Evolutionary conservation across 306 rosid genomes (phyloP).

Genomic region (Ormosia semicastrata): DNA sequence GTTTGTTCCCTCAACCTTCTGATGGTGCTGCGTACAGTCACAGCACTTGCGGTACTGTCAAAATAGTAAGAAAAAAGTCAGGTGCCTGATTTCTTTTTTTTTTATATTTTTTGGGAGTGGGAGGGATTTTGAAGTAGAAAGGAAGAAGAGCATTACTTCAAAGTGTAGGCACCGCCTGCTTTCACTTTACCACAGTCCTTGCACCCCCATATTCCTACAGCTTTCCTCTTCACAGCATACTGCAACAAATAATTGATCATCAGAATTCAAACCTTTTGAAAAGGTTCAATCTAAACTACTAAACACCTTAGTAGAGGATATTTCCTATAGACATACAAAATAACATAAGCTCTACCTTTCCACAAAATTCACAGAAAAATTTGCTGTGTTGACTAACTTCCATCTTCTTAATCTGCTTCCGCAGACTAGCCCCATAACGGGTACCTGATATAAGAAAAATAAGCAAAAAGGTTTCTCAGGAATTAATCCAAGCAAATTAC

Average conservation of each 20-base stretch:
- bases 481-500: neutral
- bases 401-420: slow-evolving; percentile 96
- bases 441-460: slow-evolving; percentile 53
- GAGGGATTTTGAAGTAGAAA: neutral
- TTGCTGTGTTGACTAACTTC: slow-evolving; percentile 94
- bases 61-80: slow-evolving; percentile 7
- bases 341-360: slow-evolving; percentile 53
- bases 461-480: neutral
- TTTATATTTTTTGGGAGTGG: too few relatives aligned
- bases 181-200: slow-evolving; percentile 60
- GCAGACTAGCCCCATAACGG: slow-evolving; percentile 87
- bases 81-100: too few relatives aligned
- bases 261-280: neutral
- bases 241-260: slow-evolving; percentile 10
- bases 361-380: slow-evolving; percentile 85
- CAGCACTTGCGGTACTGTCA: slow-evolving; percentile 83
- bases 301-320: neutral
- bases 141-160: slow-evolving; percentile 33
- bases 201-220: slow-evolving; percentile 56
- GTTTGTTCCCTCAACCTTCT: slow-evolving; percentile 59
- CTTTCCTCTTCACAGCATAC: slow-evolving; percentile 56
- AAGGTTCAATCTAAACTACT: neutral
- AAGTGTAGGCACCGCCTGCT: slow-evolving; percentile 53
- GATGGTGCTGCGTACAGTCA: slow-evolving; percentile 77
- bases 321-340: neutral